phyloP scores from a whole-genome alignment of 345 rosid species.

The Pugionium cornutum region DNA sequence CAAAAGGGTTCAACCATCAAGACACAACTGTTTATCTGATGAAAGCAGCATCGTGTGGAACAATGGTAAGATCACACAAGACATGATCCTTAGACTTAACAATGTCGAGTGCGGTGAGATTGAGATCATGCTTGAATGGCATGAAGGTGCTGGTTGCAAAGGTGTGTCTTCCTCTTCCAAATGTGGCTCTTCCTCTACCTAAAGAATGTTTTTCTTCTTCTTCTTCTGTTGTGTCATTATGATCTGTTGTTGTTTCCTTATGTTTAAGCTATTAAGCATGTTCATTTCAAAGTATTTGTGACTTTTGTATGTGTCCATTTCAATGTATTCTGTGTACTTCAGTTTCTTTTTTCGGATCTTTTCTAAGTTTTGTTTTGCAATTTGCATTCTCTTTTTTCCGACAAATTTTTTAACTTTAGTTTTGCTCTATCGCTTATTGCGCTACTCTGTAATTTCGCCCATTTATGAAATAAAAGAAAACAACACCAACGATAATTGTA shows the following conservation, averaged over 20 bases:
- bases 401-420: too few relatives aligned
- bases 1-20: slow-evolving; percentile 52
- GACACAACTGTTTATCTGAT: slow-evolving; percentile 55
- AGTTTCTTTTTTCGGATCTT: too few relatives aligned
- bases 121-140: slow-evolving; percentile 70
- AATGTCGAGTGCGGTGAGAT: slow-evolving; percentile 74
- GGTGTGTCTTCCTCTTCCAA: slow-evolving; percentile 38
- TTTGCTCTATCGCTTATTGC: too few relatives aligned
- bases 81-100: slow-evolving; percentile 53
- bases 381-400: too few relatives aligned
- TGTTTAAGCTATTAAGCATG: not conserved
- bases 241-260: slow-evolving; percentile 31
- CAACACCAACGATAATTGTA: too few relatives aligned
- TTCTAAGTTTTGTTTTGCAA: too few relatives aligned
- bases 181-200: slow-evolving; percentile 33
- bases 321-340: too few relatives aligned
- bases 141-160: slow-evolving; percentile 54
- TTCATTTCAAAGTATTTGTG: too few relatives aligned
- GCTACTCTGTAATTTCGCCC: too few relatives aligned
- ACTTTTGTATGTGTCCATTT: too few relatives aligned
- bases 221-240: not conserved
- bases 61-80: slow-evolving; percentile 62
- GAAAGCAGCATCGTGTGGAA: slow-evolving; percentile 60
- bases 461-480: too few relatives aligned
- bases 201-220: not conserved